These are phyloP conservation scores for Golubevia sp. DNA, from an alignment of 1,284 basidiomycete genomes.

Conservation along the genomic window DNA sequence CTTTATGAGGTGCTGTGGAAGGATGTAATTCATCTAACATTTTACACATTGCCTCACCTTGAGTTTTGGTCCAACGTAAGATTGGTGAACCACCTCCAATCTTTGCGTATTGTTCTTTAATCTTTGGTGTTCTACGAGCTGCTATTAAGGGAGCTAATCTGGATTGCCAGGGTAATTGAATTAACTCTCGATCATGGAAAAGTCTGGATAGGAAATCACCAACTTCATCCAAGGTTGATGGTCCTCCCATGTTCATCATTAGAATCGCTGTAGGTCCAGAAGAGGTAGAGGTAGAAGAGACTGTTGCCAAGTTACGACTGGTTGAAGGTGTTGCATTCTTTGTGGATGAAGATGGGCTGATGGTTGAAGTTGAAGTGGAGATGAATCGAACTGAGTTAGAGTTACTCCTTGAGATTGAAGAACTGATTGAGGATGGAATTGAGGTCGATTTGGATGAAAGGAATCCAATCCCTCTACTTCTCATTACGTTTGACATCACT, in stretches of 20 bases:
- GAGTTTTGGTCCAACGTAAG: conserved; percentile 82
- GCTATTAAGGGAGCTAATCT: conserved; percentile 88
- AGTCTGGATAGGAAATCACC: conserved; percentile 82
- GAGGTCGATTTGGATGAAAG: background rate
- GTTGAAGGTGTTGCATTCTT: background rate
- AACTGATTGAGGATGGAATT: no score
- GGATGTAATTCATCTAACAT: conserved; percentile 93
- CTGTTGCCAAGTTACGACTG: background rate
- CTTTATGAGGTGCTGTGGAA: conserved; percentile 89
- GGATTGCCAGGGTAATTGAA: conserved; percentile 86
- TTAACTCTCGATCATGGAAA: conserved; percentile 93
- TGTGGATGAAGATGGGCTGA: background rate
- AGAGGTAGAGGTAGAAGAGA: background rate
- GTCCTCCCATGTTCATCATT: conserved; percentile 99
- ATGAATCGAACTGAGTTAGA: background rate
- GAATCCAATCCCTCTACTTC: background rate
- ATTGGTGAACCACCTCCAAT: conserved; percentile 99
- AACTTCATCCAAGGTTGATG: conserved; percentile 70
- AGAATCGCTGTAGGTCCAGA: conserved; percentile 73
- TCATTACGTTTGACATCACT: background rate
- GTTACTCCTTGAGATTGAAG: no score
- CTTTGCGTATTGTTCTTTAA: conserved; percentile 88
- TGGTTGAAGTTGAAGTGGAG: background rate
- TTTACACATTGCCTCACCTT: conserved; percentile 86
- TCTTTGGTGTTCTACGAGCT: conserved; percentile 85